Evolutionary conservation across 306 rosid genomes (phyloP), one percentile per base, ranked within the genome.

Genomic region (peach (Prunus persica)): DNA sequence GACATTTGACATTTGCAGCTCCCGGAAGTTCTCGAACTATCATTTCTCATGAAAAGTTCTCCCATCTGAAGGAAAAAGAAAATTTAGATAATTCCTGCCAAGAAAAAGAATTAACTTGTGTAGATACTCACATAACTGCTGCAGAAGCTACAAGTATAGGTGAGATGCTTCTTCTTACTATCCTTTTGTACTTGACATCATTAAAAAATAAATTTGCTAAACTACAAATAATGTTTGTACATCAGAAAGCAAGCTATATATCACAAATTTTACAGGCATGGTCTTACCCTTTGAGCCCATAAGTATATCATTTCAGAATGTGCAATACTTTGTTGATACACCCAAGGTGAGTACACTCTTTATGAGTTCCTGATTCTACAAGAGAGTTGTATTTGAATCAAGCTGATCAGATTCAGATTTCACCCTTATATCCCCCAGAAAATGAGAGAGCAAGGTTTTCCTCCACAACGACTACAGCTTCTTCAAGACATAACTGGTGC

Each of bases 1-100:
- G 41, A 47, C 76, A 13, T 61, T 38, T 74, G 62, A 54, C 68
- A 52, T 52, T 7, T 43, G 38, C 84, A 86, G 93, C 88, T 75
- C 84, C 90, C 13, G 80, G 80, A 58, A 81, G 90, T 68, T 82
- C 88, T 62, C 84, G 83, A 46, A 52, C 78, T 66, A 80, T 80
- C 66, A 55, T 88, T 71, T 82, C 93, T 32, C 75, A 75, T 3
- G 67, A 78, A 73, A 76, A 75, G 61, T 61, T 82, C 54, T 73
- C 87, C 3, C 72, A 67, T 75, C 75, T 83, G 56, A 85, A 82
- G 78, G 80, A 56, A 80, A 68, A 77, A 15, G 81, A 84, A 70
- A 63, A 55, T 28, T 61, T 56, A 38, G 45, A 78, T 3, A 71
- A 19, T 22, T 20, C 54, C 34, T 12, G 28, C 28, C 45, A 27